Evolutionary conservation across 1,284 basidiomycete genomes (phyloP), one percentile per base, ranked within the genome.

Genomic region (Hortiboletus rubellus): DNA sequence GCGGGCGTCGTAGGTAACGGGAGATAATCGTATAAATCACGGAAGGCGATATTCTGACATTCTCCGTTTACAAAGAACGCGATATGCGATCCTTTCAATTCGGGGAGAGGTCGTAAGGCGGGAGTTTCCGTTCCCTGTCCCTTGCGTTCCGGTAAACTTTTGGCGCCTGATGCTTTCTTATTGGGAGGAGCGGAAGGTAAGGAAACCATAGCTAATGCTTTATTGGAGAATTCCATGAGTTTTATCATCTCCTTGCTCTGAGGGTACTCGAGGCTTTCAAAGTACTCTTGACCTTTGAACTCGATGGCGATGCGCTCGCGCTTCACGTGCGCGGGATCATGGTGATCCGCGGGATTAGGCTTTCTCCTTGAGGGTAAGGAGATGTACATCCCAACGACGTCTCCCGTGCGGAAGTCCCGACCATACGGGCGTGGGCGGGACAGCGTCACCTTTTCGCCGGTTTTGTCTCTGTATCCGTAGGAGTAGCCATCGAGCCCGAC

Each of bases 251-350:
- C 97, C 71, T 96, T 96, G n/a, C 83, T 86, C 56, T 87, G 85
- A 2, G 87, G 76, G 71, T 98, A 98, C 73, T 99, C 96, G 63
- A 94, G 81, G 61, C 87, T 89, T 74, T 99, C 97, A 72, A 98
- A 98, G 72, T 97, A 96, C 60, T 94, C 87, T 73, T 96, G 94
- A n/a, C 92, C 92, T 73, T 96, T 96, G 77, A 94, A 94, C 56
- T 93, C 89, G 69, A 99, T 96, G 3, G 96, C 86, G 54, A 96
- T 90, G 50, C 95, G 89, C 71, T 93, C 91, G 52, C 95, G 85
- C 63, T 87, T 85, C 59, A 96, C 76, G 63, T 86, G 85, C 1
- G 88, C 89, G 1, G 89, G 85, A 69, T 96, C 92, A 65, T 84
- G 73, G 3, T 81, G 79, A 64, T 89, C 85, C 45, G 82, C 77